Conservation (phyloP, 73 alveolate genomes). For the Paramecium sonneborni region DNA sequence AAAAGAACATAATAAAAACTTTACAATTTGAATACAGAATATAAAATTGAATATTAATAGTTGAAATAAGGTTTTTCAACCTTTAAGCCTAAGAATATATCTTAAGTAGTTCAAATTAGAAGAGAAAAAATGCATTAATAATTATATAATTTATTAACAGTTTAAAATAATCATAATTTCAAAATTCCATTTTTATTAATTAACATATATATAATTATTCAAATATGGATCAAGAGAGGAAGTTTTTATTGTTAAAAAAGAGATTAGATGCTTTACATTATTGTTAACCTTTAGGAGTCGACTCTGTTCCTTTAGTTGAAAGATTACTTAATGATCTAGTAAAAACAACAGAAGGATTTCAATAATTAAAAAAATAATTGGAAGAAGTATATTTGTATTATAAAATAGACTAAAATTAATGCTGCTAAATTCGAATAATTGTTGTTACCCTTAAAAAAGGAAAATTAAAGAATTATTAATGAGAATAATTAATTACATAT, state of each 20-base stretch:
- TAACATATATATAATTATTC: not conserved
- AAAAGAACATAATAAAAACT: no score
- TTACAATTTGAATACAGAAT: no score
- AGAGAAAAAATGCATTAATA: not conserved
- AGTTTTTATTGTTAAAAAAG: conserved; percentile 73
- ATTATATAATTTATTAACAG: not conserved
- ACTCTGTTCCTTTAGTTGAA: conserved; percentile 88
- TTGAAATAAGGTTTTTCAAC: no score
- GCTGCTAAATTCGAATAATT: conserved; percentile 63
- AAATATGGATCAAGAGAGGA: conserved; percentile 61
- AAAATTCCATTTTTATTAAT: not conserved
- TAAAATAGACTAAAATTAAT: conserved; percentile 23
- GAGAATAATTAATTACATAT: conserved; percentile 96
- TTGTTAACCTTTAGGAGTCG: conserved; percentile 90
- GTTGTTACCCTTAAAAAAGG: conserved; percentile 92
- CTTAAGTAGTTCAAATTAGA: not conserved
- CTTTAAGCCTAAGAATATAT: no score
- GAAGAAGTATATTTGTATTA: conserved; percentile 77
- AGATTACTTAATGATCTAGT: conserved; percentile 89
- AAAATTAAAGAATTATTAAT: conserved; percentile 91
- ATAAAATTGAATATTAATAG: no score
- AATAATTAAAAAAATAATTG: conserved; percentile 89
- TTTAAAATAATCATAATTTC: not conserved
- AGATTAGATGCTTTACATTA: conserved; percentile 94
- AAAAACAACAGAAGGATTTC: conserved; percentile 94